Percentiles rank a stretch among this genome's conserved stretches.
phyloP scores from a whole-genome alignment of 2,329 filamentous ascomycete species.

The Plenodomus lindquistii region DNA sequence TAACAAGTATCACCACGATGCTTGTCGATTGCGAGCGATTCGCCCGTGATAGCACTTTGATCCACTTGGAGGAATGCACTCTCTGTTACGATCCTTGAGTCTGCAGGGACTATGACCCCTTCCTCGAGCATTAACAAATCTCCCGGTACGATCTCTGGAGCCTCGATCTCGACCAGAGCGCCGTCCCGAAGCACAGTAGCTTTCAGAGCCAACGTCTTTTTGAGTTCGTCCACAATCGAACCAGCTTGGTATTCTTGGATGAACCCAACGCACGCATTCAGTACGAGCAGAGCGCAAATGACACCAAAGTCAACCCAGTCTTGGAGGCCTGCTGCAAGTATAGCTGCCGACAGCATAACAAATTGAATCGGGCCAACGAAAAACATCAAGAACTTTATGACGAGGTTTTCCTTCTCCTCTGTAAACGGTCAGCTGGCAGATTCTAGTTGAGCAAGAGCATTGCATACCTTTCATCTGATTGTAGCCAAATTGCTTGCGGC shows the following conservation, averaged over 20 bases:
- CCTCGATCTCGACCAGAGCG: slow-evolving; percentile 75
- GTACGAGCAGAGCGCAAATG: slow-evolving; percentile 78
- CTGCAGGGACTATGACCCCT: slow-evolving; percentile 87
- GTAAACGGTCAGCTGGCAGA: slow-evolving; percentile 13
- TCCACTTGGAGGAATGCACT: slow-evolving; percentile 87
- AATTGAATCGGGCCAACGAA: slow-evolving; percentile 91
- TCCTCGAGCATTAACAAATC: slow-evolving; percentile 90
- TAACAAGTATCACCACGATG: slow-evolving; percentile 80
- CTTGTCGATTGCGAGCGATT: slow-evolving; percentile 91
- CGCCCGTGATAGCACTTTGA: slow-evolving; percentile 88
- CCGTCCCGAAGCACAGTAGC: slow-evolving; percentile 85
- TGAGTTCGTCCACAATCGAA: slow-evolving; percentile 86
- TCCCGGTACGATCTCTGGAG: slow-evolving; percentile 82
- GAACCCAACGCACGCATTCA: slow-evolving; percentile 86
- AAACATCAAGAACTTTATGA: slow-evolving; percentile 80
- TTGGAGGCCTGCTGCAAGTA: slow-evolving; percentile 80
- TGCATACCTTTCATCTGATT: slow-evolving; percentile 74
- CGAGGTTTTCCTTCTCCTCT: slow-evolving; percentile 82
- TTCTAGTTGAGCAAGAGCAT: neutral
- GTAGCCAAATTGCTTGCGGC: slow-evolving; percentile 74
- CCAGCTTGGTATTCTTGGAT: slow-evolving; percentile 88
- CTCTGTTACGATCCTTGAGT: slow-evolving; percentile 83
- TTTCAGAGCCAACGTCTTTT: slow-evolving; percentile 87
- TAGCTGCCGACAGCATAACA: slow-evolving; percentile 84
- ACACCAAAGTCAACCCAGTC: slow-evolving; percentile 95